These are phyloP conservation scores for Vitis riparia DNA, from an alignment of 164 flowering plant species.

Conservation along the genomic window DNA sequence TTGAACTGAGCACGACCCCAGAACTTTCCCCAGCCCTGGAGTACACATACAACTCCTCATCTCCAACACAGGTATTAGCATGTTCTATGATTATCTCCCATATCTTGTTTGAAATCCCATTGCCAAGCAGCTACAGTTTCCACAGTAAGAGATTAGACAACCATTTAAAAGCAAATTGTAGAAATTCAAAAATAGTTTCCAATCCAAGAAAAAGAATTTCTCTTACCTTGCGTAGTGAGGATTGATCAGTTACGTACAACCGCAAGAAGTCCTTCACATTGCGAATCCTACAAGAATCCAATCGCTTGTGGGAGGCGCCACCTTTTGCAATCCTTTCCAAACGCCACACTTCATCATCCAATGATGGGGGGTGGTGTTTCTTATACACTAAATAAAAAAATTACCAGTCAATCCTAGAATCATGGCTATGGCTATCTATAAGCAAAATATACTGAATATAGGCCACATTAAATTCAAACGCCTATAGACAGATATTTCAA, in stretches of 20 bases:
- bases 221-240: conserved; percentile 44
- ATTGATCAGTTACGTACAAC: conserved; percentile 17
- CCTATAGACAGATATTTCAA: background rate
- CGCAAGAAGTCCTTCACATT: conserved; percentile 49
- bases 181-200: background rate
- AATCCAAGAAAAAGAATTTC: background rate
- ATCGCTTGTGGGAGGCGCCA: conserved; percentile 38
- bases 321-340: conserved; percentile 37
- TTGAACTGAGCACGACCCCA: conserved; percentile 48
- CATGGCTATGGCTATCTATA: background rate
- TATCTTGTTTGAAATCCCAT: conserved; percentile 34
- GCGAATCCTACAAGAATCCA: conserved; percentile 22
- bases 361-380: conserved; percentile 41
- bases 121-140: conserved; percentile 42
- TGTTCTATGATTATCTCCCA: conserved; percentile 61
- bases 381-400: conserved; percentile 27
- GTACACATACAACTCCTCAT: conserved; percentile 33
- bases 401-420: background rate
- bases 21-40: conserved; percentile 11
- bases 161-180: background rate
- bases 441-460: too few relatives aligned
- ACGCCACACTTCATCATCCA: conserved; percentile 47
- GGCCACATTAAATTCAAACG: too few relatives aligned
- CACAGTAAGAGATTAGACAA: background rate
- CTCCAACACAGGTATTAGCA: conserved; percentile 45